Evolutionary conservation across 176 grass and related monocot species (phyloP).

Genomic region (Ananas comosus): DNA sequence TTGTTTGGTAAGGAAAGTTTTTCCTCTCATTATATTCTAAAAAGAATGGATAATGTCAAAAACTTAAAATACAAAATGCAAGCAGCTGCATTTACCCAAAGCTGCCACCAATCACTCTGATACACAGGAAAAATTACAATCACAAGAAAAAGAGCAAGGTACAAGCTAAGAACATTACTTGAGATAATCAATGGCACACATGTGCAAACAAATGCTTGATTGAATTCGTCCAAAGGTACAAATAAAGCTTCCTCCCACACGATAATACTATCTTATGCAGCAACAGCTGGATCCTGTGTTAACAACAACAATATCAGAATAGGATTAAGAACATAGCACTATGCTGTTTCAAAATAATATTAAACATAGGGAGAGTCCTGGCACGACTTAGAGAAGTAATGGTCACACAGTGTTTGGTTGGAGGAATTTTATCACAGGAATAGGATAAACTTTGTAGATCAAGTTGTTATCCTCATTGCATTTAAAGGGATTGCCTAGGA

Average conservation of each 20-base stretch:
- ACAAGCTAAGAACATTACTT: constrained; percentile 25
- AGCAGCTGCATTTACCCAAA: constrained; percentile 35
- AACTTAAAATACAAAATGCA: constrained; percentile 19
- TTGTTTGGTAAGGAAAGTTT: not conserved
- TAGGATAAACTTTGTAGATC: too few species aligned
- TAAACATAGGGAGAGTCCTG: too few species aligned
- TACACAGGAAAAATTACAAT: constrained; percentile 5
- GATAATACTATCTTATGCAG: constrained; percentile 39
- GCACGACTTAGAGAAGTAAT: too few species aligned
- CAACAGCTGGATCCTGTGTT: constrained; percentile 54
- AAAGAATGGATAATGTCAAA: constrained; percentile 36
- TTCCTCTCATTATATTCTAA: constrained; percentile 9
- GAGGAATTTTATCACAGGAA: too few species aligned
- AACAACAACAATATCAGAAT: constrained; percentile 3
- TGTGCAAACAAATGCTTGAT: constrained; percentile 12
- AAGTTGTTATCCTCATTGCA: too few species aligned
- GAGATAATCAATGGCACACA: constrained; percentile 9
- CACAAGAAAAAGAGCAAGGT: constrained; percentile 12
- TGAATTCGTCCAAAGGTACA: constrained; percentile 17
- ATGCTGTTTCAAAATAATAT: too few species aligned
- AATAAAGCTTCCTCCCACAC: constrained; percentile 16
- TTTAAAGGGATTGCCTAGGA: too few species aligned
- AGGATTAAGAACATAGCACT: too few species aligned
- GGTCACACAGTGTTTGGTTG: too few species aligned
- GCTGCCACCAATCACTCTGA: constrained; percentile 19